Percentiles rank a stretch among this genome's conserved stretches.
Conservation (phyloP, 148 eudicot species). For the Fagopyrum homotropicum region DNA sequence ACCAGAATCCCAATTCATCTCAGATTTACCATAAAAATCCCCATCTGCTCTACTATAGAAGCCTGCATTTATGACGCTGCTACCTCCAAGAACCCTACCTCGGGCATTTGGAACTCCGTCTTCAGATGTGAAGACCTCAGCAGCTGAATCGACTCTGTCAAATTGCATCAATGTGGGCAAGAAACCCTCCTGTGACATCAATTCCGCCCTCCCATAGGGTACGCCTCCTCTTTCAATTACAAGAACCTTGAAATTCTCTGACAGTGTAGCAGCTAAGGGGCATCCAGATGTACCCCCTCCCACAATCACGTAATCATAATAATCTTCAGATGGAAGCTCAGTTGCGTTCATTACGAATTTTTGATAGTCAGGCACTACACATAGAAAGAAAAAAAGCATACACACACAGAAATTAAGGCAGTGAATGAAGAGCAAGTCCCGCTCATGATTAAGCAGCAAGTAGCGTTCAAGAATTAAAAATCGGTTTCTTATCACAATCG, state of each 20-base stretch:
- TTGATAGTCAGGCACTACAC: constrained; percentile 64
- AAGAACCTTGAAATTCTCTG: constrained; percentile 46
- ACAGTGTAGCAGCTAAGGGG: constrained; percentile 77
- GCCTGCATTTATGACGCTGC: constrained; percentile 89
- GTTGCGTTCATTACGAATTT: constrained; percentile 66
- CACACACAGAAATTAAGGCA: neutral
- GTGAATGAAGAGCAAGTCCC: neutral
- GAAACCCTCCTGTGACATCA: constrained; percentile 81
- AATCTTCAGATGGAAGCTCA: constrained; percentile 53
- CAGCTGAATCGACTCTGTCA: constrained; percentile 52
- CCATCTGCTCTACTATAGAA: constrained; percentile 76
- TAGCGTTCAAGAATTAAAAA: neutral
- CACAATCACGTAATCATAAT: constrained; percentile 70
- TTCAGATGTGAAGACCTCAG: constrained; percentile 79
- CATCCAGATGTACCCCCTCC: constrained; percentile 96
- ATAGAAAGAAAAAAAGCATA: neutral
- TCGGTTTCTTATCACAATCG: neutral
- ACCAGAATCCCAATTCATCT: constrained; percentile 50
- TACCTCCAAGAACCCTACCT: constrained; percentile 94
- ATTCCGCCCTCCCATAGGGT: constrained; percentile 48
- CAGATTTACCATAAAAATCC: constrained; percentile 48
- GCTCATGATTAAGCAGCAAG: neutral
- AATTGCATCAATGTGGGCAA: constrained; percentile 44
- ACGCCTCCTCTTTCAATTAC: constrained; percentile 80
- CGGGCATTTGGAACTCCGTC: constrained; percentile 92